Conservation (phyloP, 768 basidiomycete genomes). For the Pleurotus eryngii region DNA sequence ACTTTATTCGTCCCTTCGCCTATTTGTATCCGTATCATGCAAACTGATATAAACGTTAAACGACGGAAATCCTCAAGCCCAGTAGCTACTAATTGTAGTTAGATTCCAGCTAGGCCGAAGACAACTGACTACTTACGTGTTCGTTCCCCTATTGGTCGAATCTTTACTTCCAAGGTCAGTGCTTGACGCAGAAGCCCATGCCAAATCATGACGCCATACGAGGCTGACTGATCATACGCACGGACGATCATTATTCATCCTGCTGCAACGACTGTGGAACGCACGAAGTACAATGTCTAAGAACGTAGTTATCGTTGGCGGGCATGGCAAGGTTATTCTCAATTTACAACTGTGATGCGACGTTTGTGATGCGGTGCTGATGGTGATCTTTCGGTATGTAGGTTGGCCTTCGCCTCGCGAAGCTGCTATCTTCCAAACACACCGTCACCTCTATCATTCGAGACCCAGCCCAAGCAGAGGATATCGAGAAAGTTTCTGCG, state of each 20-base stretch:
- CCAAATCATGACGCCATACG: conserved; percentile 1
- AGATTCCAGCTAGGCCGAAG: too few species aligned
- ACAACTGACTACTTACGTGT: too few species aligned
- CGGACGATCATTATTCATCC: too few species aligned
- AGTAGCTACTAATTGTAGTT: too few species aligned
- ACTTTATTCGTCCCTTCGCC: too few species aligned
- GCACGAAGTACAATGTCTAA: conserved; percentile 22
- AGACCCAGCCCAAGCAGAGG: conserved; percentile 38
- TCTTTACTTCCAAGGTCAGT: conserved; percentile 16
- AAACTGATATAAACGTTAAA: too few species aligned
- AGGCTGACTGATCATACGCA: background rate
- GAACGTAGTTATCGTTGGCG: conserved; percentile 50
- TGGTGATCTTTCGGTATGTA: conserved; percentile 6
- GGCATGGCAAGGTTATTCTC: conserved; percentile 44
- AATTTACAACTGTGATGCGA: background rate
- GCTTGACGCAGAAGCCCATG: conserved; percentile 7
- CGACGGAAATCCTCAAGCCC: too few species aligned
- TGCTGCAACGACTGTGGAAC: too few species aligned
- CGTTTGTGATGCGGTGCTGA: too few species aligned
- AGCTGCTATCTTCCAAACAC: conserved; percentile 41
- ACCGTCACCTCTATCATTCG: conserved; percentile 57
- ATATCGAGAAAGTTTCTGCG: conserved; percentile 40
- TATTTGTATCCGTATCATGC: too few species aligned
- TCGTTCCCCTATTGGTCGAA: too few species aligned
- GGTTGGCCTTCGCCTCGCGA: conserved; percentile 50